Conservation (phyloP, 805 yeast species). For the Yarrowia phangngaensis region DNA sequence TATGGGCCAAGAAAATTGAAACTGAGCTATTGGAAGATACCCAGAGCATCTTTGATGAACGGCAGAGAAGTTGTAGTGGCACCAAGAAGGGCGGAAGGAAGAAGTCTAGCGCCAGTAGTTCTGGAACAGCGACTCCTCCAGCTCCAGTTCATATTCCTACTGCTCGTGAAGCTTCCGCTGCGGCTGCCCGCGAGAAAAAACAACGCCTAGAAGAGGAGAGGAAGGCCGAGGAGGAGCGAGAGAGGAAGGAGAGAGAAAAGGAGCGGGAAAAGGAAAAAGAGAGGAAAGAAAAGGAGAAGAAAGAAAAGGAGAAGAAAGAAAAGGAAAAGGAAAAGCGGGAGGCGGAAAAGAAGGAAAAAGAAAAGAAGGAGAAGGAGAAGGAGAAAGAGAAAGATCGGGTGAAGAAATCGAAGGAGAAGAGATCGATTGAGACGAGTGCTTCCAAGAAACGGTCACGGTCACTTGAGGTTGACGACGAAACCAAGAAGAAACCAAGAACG, state of each 20-base stretch:
- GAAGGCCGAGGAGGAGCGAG: slow-evolving; percentile 27
- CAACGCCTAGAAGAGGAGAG: slow-evolving; percentile 29
- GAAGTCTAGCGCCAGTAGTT: slow-evolving; percentile 9
- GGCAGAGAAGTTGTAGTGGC: slow-evolving; percentile 31
- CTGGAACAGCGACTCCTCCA: not conserved
- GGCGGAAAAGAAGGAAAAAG: slow-evolving; percentile 9
- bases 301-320: slow-evolving; percentile 18
- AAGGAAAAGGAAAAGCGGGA: slow-evolving; percentile 21
- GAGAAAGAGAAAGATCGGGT: slow-evolving; percentile 2
- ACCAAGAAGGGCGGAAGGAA: slow-evolving; percentile 21
- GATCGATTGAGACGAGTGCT: slow-evolving; percentile 1
- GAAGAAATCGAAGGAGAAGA: slow-evolving; percentile 2
- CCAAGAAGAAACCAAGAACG: not conserved
- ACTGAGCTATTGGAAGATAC: slow-evolving; percentile 57
- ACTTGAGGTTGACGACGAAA: no score
- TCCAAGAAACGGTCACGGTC: no score
- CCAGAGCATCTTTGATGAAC: slow-evolving; percentile 34
- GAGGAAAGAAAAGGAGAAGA: slow-evolving; percentile 29
- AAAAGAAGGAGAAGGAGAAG: slow-evolving; percentile 12
- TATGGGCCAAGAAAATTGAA: slow-evolving; percentile 62
- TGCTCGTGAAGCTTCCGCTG: slow-evolving; percentile 27
- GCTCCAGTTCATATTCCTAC: slow-evolving; percentile 14
- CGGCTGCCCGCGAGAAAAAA: slow-evolving; percentile 27
- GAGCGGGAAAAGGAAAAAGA: slow-evolving; percentile 28
- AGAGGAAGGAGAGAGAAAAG: slow-evolving; percentile 27